Base-by-base conservation (phyloP, 495 filamentous ascomycete species). In the Sabuloglossum arenarium region DNA sequence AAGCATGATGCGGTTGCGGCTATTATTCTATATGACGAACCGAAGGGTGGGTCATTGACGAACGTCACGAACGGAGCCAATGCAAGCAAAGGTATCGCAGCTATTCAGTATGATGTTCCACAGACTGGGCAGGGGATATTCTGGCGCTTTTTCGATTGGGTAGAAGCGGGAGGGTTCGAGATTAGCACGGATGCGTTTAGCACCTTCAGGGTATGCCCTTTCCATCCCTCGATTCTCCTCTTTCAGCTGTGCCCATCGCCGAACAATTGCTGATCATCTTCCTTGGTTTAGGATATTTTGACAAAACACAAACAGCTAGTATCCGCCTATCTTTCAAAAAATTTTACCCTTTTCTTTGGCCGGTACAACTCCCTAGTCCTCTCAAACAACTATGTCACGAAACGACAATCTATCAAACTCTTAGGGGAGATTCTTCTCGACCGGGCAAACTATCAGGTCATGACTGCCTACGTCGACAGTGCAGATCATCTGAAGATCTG, bases 111-210 rank as follows among this genome's bases (percentile, higher is more conserved):
- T 23, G 78, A 80, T 27, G 66, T 75, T 12, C 77, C 73, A 29
- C 82, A 87, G 59, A 79, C 71, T 11, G 88, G 88, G 19, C 73
- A 77, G 14, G 89, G 89, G 0, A 77, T 95, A 1, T 96, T 99
- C 65, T 99, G 93, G 93, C 78, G 75, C n/a, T 97, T 97, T 69
- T 99, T 99, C 64, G 77, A 85, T 50, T 99, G 89, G 85, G 94
- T 99, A 56, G 87, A 97, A 65, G 81, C 84, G 63, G 82, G 86
- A 58, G 87, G 82, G 19, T 99, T 99, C 66, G 93, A 99, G 71
- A 84, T 97, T 57, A 89, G 88, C 62, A 89, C 93, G 30, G 93
- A 97, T 71, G 89, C 93, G 0, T 99, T 97, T 63, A 91, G 86
- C 39, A 97, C 90, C 6, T 99, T 99, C 67, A 75, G 90, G 67